These are phyloP conservation scores for Xylaria telfairii DNA, from an alignment of 495 filamentous ascomycete species.

Conservation along the genomic window DNA sequence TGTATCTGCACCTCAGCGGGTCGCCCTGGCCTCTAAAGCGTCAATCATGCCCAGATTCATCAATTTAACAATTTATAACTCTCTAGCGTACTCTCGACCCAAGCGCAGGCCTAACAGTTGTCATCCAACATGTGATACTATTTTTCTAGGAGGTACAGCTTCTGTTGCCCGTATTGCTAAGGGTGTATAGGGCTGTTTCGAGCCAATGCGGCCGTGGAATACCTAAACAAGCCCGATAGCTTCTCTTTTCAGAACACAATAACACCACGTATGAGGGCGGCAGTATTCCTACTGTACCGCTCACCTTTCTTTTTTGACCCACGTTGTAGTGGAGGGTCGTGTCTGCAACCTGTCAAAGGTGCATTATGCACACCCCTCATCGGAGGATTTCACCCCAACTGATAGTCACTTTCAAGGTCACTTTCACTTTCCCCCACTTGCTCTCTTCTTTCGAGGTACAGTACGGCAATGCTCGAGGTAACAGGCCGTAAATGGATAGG, in stretches of 20 bases:
- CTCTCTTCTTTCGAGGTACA: not conserved
- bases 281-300: constrained; percentile 6
- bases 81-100: not conserved
- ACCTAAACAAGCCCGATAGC: not conserved
- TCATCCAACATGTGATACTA: not conserved
- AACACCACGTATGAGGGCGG: not conserved
- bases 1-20: constrained; percentile 12
- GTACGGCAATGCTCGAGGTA: constrained; percentile 11
- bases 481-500: constrained; percentile 12
- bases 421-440: not conserved
- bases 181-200: not conserved
- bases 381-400: constrained; percentile 37
- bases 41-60: not conserved
- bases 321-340: constrained; percentile 14
- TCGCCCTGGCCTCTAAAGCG: not conserved
- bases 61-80: not conserved
- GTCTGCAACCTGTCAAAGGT: constrained; percentile 28
- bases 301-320: constrained; percentile 19
- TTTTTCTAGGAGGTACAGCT: not conserved
- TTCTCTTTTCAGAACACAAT: constrained; percentile 11
- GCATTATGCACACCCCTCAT: constrained; percentile 36
- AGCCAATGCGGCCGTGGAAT: not conserved
- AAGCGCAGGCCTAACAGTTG: not conserved
- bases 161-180: not conserved
- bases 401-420: constrained; percentile 33